Percentiles rank a stretch among this genome's conserved stretches.
Conservation (phyloP, 306 rosid species). For the Arachis hypogaea region DNA sequence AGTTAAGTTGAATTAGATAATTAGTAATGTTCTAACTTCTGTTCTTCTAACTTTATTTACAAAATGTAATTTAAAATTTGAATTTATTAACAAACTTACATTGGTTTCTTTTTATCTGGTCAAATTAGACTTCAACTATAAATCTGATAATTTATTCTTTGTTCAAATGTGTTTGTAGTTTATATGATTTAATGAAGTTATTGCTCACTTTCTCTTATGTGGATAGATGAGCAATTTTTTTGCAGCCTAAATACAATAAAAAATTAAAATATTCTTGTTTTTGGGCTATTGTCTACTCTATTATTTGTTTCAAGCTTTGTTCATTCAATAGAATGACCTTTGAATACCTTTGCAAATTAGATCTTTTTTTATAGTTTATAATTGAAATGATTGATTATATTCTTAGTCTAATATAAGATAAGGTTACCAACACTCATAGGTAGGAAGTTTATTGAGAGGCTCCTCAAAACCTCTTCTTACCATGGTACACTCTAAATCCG, state of each 20-base stretch:
- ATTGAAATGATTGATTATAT: too few relatives aligned
- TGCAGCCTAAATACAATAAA: not conserved
- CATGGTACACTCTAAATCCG: too few relatives aligned
- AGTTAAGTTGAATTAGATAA: too few relatives aligned
- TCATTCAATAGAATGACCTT: too few relatives aligned
- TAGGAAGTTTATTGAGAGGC: too few relatives aligned
- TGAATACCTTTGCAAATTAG: too few relatives aligned
- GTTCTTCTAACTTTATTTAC: slow-evolving; percentile 3
- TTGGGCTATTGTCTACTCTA: not conserved
- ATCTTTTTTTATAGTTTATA: too few relatives aligned
- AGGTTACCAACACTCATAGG: too few relatives aligned
- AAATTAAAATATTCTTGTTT: not conserved
- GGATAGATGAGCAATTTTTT: not conserved
- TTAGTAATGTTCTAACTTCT: not conserved
- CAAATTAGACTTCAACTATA: not conserved
- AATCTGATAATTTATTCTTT: slow-evolving; percentile 1
- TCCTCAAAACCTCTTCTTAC: too few relatives aligned
- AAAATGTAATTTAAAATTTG: not conserved
- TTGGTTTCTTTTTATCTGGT: slow-evolving; percentile 4
- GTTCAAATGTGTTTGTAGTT: not conserved
- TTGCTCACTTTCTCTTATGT: not conserved
- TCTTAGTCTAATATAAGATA: too few relatives aligned
- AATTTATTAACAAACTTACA: not conserved
- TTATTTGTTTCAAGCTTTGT: not conserved
- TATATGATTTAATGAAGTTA: not conserved